phyloP scores from a whole-genome alignment of 805 yeast genomes.

The Myxozyma neglecta region DNA sequence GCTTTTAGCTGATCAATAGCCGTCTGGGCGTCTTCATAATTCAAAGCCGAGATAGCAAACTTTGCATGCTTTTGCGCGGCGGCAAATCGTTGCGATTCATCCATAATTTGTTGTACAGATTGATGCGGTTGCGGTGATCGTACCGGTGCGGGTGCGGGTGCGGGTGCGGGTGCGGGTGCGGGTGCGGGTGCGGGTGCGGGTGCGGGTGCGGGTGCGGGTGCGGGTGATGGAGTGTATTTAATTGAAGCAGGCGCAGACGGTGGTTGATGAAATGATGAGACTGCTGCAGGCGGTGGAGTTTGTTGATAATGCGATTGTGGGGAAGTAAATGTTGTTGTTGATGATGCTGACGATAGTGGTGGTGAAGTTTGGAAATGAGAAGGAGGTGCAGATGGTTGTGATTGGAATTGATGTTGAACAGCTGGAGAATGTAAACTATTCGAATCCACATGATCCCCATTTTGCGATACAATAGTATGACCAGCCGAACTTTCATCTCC shows the following conservation, averaged over 20 bases:
- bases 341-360: too few species aligned
- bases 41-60: constrained; percentile 71
- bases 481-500: too few species aligned
- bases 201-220: constrained; percentile 17
- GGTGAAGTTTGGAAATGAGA: background rate
- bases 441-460: background rate
- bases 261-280: constrained; percentile 10
- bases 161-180: constrained; percentile 10
- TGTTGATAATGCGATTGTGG: too few species aligned
- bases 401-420: too few species aligned
- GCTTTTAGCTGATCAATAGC: constrained; percentile 56
- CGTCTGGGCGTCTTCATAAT: constrained; percentile 66
- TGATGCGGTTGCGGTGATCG: constrained; percentile 22
- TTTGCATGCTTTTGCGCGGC: constrained; percentile 63
- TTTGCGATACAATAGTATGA: too few species aligned
- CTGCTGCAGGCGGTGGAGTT: too few species aligned
- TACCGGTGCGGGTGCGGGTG: constrained; percentile 21
- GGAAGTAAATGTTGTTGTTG: too few species aligned
- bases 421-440: background rate
- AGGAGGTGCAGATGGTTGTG: constrained; percentile 7
- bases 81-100: constrained; percentile 42
- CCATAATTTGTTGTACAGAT: constrained; percentile 37
- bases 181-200: constrained; percentile 17
- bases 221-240: too few species aligned
- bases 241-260: constrained; percentile 15